Base-by-base conservation (phyloP, 2,329 filamentous ascomycete genomes). In the Bipolaris oryzae region DNA sequence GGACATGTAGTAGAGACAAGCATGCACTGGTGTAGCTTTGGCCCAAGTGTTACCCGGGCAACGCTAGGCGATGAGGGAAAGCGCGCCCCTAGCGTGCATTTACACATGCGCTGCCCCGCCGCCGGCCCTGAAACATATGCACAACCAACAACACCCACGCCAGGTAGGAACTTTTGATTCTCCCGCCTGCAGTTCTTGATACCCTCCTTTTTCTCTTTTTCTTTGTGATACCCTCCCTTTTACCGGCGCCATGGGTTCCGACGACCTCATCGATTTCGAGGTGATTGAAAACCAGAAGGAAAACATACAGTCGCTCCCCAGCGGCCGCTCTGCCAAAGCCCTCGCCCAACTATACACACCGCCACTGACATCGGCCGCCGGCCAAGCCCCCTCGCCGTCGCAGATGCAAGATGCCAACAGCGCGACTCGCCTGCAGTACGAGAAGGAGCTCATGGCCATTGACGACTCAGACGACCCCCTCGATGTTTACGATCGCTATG, bases 221-320 rank as follows among this genome's bases (percentile, higher is more conserved):
- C 25, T 52, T 67, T 63, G 61, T 70, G 64, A 71, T 71, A 70
- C 69, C 69, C 65, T 60, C 50, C 57, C 57, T 58, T 60, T 28
- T 35, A 5, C 16, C 43, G 49, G 58, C 68, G 63, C 68, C 61
- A 80, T 80, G 78, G 76, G 74, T 56, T 78, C 78, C 53, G 76
- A 79, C 56, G 80, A 82, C 65, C 73, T 82, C 21, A 80, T 82
- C 68, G 78, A 81, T 79, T 98, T 99, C 80, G 90, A 96, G 69
- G 85, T 97, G 62, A 97, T 99, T 78, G 95, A 99, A 79, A 87
- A 86, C 44, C 93, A 97, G 70, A 99, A 99, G 79, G 95, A 99
- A 80, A 99, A 99, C 78, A 97, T 99, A 54, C 93, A 97, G 77
- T 88, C 92, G 20, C 84, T 99, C 11, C 93, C 94, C 15, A 90